Percentiles rank a stretch among this genome's conserved stretches.
Evolutionary conservation across 768 basidiomycete genomes (phyloP).

Genomic region (Lactarius indigo): DNA sequence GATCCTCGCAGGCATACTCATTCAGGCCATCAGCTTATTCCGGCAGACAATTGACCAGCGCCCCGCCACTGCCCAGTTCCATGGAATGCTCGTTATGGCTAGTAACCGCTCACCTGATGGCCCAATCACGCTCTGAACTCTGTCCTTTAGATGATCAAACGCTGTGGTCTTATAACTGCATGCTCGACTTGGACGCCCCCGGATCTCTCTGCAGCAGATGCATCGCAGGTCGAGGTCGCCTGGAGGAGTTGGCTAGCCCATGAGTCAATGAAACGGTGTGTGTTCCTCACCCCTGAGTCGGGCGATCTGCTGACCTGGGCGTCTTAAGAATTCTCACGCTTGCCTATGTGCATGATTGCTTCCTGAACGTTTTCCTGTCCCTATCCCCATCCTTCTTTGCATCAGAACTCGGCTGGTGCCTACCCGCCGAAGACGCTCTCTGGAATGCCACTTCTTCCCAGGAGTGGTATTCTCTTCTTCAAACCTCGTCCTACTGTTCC

Average conservation of each 20-base stretch:
- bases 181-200: slow-evolving; percentile 40
- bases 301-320: background rate
- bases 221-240: slow-evolving; percentile 35
- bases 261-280: slow-evolving; percentile 51
- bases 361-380: slow-evolving; percentile 46
- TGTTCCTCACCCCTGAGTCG: background rate
- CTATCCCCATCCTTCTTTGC: slow-evolving; percentile 43
- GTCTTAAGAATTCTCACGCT: slow-evolving; percentile 28
- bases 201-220: slow-evolving; percentile 31
- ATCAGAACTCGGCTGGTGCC: slow-evolving; percentile 42
- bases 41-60: slow-evolving; percentile 44
- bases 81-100: slow-evolving; percentile 52
- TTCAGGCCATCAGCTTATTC: slow-evolving; percentile 49
- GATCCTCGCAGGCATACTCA: slow-evolving; percentile 43
- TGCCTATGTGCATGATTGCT: slow-evolving; percentile 51
- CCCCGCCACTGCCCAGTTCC: slow-evolving; percentile 44
- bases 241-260: slow-evolving; percentile 52
- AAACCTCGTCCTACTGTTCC: slow-evolving; percentile 33
- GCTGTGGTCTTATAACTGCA: slow-evolving; percentile 38
- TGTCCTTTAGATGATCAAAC: slow-evolving; percentile 31
- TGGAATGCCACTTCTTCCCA: slow-evolving; percentile 44
- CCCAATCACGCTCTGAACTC: background rate
- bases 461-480: slow-evolving; percentile 45
- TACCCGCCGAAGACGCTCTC: slow-evolving; percentile 49
- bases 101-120: slow-evolving; percentile 23